Evolutionary conservation across 805 yeast species (phyloP), one percentile per base, ranked within the genome.

Genomic region (Vanderwaltozyma verrucispora): DNA sequence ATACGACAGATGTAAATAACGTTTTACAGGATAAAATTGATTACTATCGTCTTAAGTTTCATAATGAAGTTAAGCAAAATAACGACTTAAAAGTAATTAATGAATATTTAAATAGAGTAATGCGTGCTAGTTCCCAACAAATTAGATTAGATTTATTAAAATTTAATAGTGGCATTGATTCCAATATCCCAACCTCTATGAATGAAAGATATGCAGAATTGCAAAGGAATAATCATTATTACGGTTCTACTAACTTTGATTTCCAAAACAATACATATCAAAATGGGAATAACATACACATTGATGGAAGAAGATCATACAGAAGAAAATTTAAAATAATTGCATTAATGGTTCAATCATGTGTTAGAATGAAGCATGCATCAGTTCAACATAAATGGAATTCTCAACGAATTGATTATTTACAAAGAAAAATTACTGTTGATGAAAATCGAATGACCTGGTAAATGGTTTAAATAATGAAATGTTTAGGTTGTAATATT

Each of bases 61-160:
- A 54, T 33, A 48, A 39, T n/a, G 63, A 59, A 36, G 54, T 50
- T 4, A 47, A 44, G 34, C 54, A 50, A 27, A 60, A 54, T 37
- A 56, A 56, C 36, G 63, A 56, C 35, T 34, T 57, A 21, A 50
- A 42, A 12, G 51, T 55, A 15, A 49, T 56, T 47, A 57, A 56
- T 27, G 54, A 53, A 15, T 59, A 60, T 33, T 37, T 57, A 35
- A 53, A 56, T 35, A 50, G 53, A 15, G 56, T 59, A 10, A 36
- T 59, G 28, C 47, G 48, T 26, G 56, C 58, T 15, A 47, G 58
- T 15, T 49, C 61, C 3, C 49, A 44, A 26, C 59, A 56, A 30
- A 37, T 57, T 23, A 47, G 54, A 19, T 42, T 50, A 16, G 63
- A 58, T 34, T 44, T 50, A 12, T 36, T 50, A 36, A 56, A 50